Percentiles rank a stretch among this genome's conserved stretches.
Conservation (phyloP, 1,284 basidiomycete species). For the Naganishia albida region DNA sequence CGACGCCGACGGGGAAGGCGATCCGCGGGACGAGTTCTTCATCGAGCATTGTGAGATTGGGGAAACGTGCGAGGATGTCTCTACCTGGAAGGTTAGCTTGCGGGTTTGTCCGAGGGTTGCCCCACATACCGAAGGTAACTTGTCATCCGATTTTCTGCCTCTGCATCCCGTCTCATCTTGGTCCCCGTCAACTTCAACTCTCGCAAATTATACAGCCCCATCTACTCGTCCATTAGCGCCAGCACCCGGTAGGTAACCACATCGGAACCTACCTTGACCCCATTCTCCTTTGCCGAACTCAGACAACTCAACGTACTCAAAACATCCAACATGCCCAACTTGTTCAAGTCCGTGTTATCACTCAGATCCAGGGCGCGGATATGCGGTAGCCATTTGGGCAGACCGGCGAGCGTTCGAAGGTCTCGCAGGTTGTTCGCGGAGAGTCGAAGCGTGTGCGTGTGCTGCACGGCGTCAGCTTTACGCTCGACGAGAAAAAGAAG, state of each 20-base stretch:
- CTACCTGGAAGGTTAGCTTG: constrained; percentile 36
- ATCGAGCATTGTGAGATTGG: constrained; percentile 51
- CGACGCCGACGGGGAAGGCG: constrained; percentile 43
- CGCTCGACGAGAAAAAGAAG: neutral
- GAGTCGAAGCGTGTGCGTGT: constrained; percentile 50
- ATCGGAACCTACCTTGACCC: neutral
- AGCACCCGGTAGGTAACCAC: neutral
- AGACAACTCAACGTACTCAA: constrained; percentile 25
- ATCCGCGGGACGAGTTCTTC: constrained; percentile 58
- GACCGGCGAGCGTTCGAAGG: constrained; percentile 42
- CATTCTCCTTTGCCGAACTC: constrained; percentile 6
- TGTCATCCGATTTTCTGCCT: constrained; percentile 2
- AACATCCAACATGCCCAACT: constrained; percentile 15
- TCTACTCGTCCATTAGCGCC: neutral
- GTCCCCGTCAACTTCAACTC: constrained; percentile 27
- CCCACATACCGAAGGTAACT: constrained; percentile 13
- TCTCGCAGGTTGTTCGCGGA: constrained; percentile 45
- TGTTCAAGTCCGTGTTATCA: constrained; percentile 45
- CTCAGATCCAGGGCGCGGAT: constrained; percentile 51
- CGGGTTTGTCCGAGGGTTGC: neutral
- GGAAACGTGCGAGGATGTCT: constrained; percentile 52
- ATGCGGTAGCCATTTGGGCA: constrained; percentile 46
- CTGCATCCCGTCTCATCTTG: constrained; percentile 15
- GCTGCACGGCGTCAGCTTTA: constrained; percentile 24
- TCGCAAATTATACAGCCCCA: constrained; percentile 21